A percentile compares a stretch with the other conserved stretches of the same genome.
These are phyloP conservation scores for Trichothecium sympodiale DNA, from an alignment of 2,329 filamentous ascomycete genomes.

Conservation along the genomic window DNA sequence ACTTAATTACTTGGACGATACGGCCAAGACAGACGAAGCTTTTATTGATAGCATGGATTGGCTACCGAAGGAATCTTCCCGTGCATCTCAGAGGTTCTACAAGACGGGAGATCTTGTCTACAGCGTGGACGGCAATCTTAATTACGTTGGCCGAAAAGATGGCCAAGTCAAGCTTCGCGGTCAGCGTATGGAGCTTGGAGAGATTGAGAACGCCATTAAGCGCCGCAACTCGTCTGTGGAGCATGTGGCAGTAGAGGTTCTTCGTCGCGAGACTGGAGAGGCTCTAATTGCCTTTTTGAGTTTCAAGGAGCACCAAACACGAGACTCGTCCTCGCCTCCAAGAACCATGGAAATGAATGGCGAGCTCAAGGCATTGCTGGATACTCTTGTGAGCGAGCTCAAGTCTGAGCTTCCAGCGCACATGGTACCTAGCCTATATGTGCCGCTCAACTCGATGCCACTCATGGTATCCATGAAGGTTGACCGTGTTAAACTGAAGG, in stretches of 20 bases:
- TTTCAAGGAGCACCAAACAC: too few species aligned
- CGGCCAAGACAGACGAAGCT: too few species aligned
- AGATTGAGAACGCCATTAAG: constrained; percentile 7
- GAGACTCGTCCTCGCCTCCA: too few species aligned
- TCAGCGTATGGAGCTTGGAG: constrained; percentile 9
- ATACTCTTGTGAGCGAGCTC: not conserved
- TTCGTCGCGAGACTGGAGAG: constrained; percentile 1
- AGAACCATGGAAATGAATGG: too few species aligned
- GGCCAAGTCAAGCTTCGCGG: constrained; percentile 11
- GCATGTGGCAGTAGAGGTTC: constrained; percentile 5
- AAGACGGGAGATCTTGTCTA: constrained; percentile 10
- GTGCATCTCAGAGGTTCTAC: constrained; percentile 8
- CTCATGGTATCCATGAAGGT: constrained; percentile 7
- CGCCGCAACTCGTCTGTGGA: constrained; percentile 1
- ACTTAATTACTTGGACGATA: too few species aligned
- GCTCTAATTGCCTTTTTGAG: not conserved
- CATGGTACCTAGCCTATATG: constrained; percentile 7
- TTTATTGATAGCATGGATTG: too few species aligned
- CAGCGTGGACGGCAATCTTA: constrained; percentile 8
- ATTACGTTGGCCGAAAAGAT: constrained; percentile 10
- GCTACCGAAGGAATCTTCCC: too few species aligned
- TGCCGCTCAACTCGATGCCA: constrained; percentile 5
- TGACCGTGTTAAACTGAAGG: constrained; percentile 6
- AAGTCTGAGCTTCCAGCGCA: constrained; percentile 4
- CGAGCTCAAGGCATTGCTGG: not conserved